Percentiles rank a stretch among this genome's conserved stretches.
These are phyloP conservation scores for Termitomyces sp. DNA, from an alignment of 768 basidiomycete species.

Conservation along the genomic window DNA sequence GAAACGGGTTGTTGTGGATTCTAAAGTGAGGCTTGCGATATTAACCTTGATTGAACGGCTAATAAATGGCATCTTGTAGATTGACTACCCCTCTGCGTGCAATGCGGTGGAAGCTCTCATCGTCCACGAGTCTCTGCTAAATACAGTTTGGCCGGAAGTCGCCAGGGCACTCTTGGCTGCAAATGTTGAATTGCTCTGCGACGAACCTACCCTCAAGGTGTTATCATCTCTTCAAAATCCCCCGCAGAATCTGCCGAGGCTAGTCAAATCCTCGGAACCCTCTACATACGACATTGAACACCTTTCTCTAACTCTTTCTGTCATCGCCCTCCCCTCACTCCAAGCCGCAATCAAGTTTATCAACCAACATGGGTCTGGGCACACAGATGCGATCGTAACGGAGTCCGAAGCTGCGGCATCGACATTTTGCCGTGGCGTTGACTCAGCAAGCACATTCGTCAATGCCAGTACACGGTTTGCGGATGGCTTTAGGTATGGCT, in stretches of 20 bases:
- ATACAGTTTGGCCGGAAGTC: constrained; percentile 78
- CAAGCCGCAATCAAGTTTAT: constrained; percentile 80
- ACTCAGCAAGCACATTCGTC: constrained; percentile 88
- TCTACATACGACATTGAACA: constrained; percentile 84
- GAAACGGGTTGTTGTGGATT: constrained; percentile 77
- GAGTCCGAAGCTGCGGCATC: constrained; percentile 64
- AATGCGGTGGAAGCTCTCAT: constrained; percentile 90
- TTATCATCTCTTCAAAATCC: constrained; percentile 36
- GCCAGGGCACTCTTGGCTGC: constrained; percentile 66
- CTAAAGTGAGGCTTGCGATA: constrained; percentile 60
- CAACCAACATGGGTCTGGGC: constrained; percentile 91
- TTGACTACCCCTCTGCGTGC: constrained; percentile 93
- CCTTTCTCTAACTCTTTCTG: constrained; percentile 80
- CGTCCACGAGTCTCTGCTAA: constrained; percentile 69
- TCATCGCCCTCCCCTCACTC: constrained; percentile 71
- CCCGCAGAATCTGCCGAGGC: constrained; percentile 37
- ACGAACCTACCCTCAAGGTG: constrained; percentile 56
- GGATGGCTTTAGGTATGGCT: constrained; percentile 95
- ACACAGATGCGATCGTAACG: constrained; percentile 92
- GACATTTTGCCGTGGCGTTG: constrained; percentile 82
- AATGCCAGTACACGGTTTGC: constrained; percentile 97
- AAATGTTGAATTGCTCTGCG: constrained; percentile 79
- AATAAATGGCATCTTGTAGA: constrained; percentile 41
- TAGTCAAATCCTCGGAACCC: constrained; percentile 51
- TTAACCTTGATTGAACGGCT: neutral